Conservation (phyloP, 179 eudicot genomes). For the Amaranthus tricolor region DNA sequence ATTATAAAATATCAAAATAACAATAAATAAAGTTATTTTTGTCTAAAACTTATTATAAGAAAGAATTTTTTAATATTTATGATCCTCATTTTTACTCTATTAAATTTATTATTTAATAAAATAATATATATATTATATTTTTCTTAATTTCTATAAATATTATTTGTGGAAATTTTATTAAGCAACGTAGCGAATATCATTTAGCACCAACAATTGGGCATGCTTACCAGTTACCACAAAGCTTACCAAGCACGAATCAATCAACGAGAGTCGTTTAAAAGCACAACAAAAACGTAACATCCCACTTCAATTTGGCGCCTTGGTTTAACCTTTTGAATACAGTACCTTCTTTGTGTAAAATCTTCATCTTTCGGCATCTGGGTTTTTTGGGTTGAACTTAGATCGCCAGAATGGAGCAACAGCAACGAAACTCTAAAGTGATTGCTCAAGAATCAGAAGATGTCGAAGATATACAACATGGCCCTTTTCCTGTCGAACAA, state of each 20-base stretch:
- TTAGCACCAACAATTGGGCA: too few species aligned
- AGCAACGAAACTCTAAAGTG: constrained; percentile 44
- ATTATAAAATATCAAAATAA: too few species aligned
- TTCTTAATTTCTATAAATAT: too few species aligned
- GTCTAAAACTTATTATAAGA: too few species aligned
- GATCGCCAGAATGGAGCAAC: constrained; percentile 49
- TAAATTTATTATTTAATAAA: too few species aligned
- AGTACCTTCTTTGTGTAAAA: not conserved
- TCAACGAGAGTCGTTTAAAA: not conserved
- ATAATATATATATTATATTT: too few species aligned
- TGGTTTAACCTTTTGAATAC: constrained; percentile 8
- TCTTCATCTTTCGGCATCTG: constrained; percentile 8
- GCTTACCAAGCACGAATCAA: constrained; percentile 22
- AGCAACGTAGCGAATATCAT: too few species aligned
- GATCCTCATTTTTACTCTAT: too few species aligned
- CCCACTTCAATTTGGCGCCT: constrained; percentile 32
- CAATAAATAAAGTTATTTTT: too few species aligned
- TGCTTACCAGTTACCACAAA: not conserved
- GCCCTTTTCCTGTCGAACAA: constrained; percentile 84
- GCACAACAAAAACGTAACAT: not conserved
- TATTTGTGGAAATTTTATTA: too few species aligned
- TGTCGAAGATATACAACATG: constrained; percentile 63
- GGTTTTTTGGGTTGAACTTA: not conserved
- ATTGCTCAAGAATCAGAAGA: constrained; percentile 48
- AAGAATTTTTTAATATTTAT: too few species aligned